A percentile compares a stretch with the other conserved stretches of the same genome.
Evolutionary conservation across 805 yeast genomes (phyloP).

Genomic region (Yamadazyma kitorensis): DNA sequence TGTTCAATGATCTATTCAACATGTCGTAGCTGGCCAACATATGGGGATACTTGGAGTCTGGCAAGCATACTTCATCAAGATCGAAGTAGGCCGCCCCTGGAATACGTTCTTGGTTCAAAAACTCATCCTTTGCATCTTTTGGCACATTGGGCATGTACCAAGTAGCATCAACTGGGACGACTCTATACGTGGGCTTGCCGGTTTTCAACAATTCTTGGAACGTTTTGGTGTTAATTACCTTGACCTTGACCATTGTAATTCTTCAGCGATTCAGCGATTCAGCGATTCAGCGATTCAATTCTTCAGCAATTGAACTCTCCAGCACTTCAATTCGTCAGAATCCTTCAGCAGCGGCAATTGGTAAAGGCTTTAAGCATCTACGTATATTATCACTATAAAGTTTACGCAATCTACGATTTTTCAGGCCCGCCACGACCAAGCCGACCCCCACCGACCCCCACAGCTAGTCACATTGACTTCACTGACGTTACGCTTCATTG

Average conservation of each 20-base stretch:
- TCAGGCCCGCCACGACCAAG: no score
- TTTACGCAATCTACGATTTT: no score
- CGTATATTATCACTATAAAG: no score
- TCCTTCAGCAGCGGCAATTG: no score
- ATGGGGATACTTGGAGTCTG: slow-evolving; percentile 71
- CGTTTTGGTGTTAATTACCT: slow-evolving; percentile 5
- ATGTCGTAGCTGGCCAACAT: slow-evolving; percentile 71
- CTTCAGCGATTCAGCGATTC: no score
- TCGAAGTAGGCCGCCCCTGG: slow-evolving; percentile 73
- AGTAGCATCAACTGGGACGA: slow-evolving; percentile 76
- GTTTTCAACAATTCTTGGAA: slow-evolving; percentile 12
- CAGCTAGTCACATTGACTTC: no score
- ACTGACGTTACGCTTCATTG: no score
- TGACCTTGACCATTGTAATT: slow-evolving; percentile 4
- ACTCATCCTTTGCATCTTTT: slow-evolving; percentile 58
- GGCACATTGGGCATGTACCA: slow-evolving; percentile 88
- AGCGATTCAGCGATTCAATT: no score
- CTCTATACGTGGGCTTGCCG: slow-evolving; percentile 16
- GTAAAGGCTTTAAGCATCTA: no score
- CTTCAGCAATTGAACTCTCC: no score
- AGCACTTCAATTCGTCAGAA: no score
- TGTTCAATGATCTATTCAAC: slow-evolving; percentile 52
- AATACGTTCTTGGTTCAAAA: slow-evolving; percentile 50
- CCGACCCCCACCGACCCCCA: no score
- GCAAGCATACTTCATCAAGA: slow-evolving; percentile 66